Evolutionary conservation across 257 asterid species (phyloP).

Genomic region (Rehmannia glutinosa): DNA sequence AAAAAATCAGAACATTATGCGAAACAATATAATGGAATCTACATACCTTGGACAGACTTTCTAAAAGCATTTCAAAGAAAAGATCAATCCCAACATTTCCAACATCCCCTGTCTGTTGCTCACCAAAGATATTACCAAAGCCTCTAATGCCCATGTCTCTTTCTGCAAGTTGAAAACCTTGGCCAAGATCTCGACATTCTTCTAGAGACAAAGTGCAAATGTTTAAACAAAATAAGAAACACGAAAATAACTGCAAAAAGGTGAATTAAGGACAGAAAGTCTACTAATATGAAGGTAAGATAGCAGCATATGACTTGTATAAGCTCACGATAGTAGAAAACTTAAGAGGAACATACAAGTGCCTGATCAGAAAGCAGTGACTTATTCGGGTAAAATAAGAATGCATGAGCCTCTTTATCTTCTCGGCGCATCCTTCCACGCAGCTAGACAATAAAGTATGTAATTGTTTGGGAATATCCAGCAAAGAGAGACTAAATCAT

Average conservation of each 20-base stretch:
- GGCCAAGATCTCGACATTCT: conserved; percentile 92
- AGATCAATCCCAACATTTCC: conserved; percentile 98
- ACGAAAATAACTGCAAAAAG: too few species aligned
- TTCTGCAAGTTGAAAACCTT: conserved; percentile 96
- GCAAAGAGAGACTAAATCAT: not conserved
- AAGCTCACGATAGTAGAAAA: too few species aligned
- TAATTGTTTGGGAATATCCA: conserved; percentile 8
- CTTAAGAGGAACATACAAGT: conserved; percentile 53
- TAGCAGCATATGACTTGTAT: not conserved
- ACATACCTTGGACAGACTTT: conserved; percentile 90
- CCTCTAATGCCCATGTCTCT: conserved; percentile 98
- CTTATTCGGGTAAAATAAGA: conserved; percentile 82
- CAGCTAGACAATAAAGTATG: conserved; percentile 48
- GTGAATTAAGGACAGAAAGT: too few species aligned
- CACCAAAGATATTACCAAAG: conserved; percentile 94
- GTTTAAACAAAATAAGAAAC: too few species aligned
- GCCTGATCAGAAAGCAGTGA: conserved; percentile 85
- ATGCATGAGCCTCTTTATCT: conserved; percentile 95
- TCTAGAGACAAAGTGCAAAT: conserved; percentile 42
- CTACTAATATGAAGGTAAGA: not conserved
- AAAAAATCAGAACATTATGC: not conserved
- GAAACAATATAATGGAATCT: not conserved
- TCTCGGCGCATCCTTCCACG: conserved; percentile 99
- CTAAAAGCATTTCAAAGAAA: conserved; percentile 97
- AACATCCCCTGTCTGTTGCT: conserved; percentile 97